Evolutionary conservation across 768 basidiomycete genomes (phyloP), one percentile per base, ranked within the genome.

Genomic region (Tricholoma saponaceum): DNA sequence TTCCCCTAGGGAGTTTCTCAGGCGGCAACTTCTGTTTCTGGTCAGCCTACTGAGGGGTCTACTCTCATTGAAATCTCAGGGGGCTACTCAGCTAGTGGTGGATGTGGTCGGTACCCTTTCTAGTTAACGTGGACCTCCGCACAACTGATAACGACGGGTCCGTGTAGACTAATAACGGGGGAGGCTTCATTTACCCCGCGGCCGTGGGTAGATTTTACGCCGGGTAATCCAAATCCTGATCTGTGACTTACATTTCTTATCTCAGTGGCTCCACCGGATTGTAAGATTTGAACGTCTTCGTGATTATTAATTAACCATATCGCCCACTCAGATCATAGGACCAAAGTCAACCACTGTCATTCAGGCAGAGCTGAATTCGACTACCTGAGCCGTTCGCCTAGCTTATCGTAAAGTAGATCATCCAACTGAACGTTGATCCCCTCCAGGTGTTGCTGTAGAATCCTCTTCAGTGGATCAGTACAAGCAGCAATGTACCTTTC

Each of bases 1-100:
- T 84, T 35, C 80, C 82, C 5, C 74, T 85, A 5, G 83, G 83
- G 16, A 83, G 82, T 66, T 85, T 85, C 67, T 78, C 79, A 1
- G 80, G 77, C 2, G 66, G 62, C 37, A 72, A 73, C 57, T 10
- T 6, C 30, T 10, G 81, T 79, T 59, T 67, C 67, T 30, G 58
- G 58, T 6, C 80, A 72, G 74, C 35, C 62, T 87, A 50, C 56
- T 85, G 49, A 65, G 69, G 16, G 83, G 84, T 9, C 62, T 85
- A 58, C 63, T 74, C 52, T 75, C 72, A 13, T 65, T 85, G 60
- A 83, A 78, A 65, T 63, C 64, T 23, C 55, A 66, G 53, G 84
- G 84, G 22, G 82, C 80, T 3, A 77, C 74, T 16, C 77, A 76
- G 56, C 68, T 87, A 37, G 76, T 87, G 49, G 80, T 86, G 25